Evolutionary conservation across 768 basidiomycete genomes (phyloP), one percentile per base, ranked within the genome.

Genomic region (Termitomyces sp.): DNA sequence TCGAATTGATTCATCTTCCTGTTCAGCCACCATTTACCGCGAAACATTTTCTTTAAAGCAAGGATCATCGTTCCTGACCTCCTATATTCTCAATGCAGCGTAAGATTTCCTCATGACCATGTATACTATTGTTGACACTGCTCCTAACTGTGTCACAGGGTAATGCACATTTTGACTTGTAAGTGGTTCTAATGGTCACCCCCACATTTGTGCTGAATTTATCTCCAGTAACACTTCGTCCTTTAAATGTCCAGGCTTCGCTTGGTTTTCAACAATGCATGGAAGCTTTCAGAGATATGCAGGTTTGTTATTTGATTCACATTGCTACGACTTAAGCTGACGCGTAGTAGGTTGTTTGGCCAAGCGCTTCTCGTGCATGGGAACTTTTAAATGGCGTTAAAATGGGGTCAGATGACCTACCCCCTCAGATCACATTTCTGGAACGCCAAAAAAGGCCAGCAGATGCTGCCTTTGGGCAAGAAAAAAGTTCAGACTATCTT

Each of bases 151-250:
- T 4, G 6, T 24, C 20, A 22, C 66, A 91, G 90, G 30, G 87
- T 91, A 64, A 89, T 91, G 89, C 89, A 92, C 65, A 81, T 90
- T 43, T 73, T 89, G 63, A 88, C 88, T 18, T 67, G 90, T 89
- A 70, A 60, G 86, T 71, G 33, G 47, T 49, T 9, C 18, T 1
- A n/a, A 26, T 20, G 27, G 10, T 7, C 6, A 47, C 34, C 32
- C 53, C 55, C 20, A 20, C 30, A 45, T 65, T 56, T 30, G 66
- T 39, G 56, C 42, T 33, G 53, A 27, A 46, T 57, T 44, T 48
- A 47, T 37, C 56, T 51, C 5, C 62, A 92, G 90, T 92, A 68
- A 85, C 83, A 7, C 74, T 89, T 56, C 82, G 83, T n/a, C 87
- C 90, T 20, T 80, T 82, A 40, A 86, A 86, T 65, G 76, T 88